Evolutionary conservation across 352 stramenopile species (phyloP), one percentile per base, ranked within the genome.

Genomic region (Globisporangium acanthophoron): DNA sequence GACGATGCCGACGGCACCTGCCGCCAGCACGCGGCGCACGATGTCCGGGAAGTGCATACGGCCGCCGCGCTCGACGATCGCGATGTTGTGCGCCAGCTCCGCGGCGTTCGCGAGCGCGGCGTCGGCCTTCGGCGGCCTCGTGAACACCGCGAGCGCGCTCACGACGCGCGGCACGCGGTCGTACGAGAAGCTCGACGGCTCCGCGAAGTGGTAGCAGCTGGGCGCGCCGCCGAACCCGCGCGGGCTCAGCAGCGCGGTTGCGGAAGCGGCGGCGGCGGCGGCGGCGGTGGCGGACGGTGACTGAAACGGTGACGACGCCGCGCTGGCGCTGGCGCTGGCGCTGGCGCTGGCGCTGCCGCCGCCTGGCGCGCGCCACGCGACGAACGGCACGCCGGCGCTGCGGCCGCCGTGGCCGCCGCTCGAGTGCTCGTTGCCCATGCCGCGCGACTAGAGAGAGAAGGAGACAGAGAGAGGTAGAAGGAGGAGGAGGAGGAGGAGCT

Each of bases 41-140:
- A 94, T 92, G 46, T 94, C 85, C 16, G 85, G 85, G 57, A 94
- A 94, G 58, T 94, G 85, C 40, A 92, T 68, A 43, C 85, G 75
- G 3, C 85, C 82, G 45, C 85, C 85, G 49, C 85, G 71, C 64
- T 94, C 85, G 45, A 94, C 77, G 39, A 92, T 62, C 8, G 81
- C 82, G 58, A 94, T 85, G 55, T 72, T 82, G 20, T 82, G 82
- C 4, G 86, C 51, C 20, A 94, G 58, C 43, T 70, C 77, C 7
- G 49, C 31, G 41, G 71, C 71, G 70, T 94, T 94, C 31, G 52
- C 58, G 24, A 94, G 64, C 66, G 89, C 76, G 45, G 70, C 62
- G 61, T 94, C 85, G 35, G 70, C 82, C 45, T 90, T 85, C 0
- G 80, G 71, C 9, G 85, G 85, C 44, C 88, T 66, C 29, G 76